phyloP scores from a whole-genome alignment of 2,329 filamentous ascomycete species.

The Chalaropsis ovoidea region DNA sequence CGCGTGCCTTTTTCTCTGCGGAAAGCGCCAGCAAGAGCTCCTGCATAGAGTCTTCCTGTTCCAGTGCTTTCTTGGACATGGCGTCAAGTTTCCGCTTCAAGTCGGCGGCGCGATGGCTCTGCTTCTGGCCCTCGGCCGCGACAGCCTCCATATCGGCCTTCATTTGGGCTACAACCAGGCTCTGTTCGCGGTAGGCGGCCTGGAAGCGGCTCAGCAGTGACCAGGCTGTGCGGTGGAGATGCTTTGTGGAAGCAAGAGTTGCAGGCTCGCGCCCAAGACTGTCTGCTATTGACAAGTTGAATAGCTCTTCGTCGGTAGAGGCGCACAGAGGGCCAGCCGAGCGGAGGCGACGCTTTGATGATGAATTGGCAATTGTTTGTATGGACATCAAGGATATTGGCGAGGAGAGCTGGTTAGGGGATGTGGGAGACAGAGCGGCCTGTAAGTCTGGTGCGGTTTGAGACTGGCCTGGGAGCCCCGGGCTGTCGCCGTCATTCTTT shows the following conservation, averaged over 20 bases:
- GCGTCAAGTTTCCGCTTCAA: constrained; percentile 52
- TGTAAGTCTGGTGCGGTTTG: not conserved
- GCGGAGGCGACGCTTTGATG: constrained; percentile 9
- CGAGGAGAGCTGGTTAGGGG: not conserved
- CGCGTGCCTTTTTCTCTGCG: constrained; percentile 41
- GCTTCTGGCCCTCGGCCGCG: constrained; percentile 47
- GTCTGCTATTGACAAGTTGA: constrained; percentile 45
- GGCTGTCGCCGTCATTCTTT: not conserved
- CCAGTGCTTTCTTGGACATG: constrained; percentile 44
- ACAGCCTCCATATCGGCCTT: constrained; percentile 45
- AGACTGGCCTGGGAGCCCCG: constrained; percentile 11
- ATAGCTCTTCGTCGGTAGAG: constrained; percentile 43
- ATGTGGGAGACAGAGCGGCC: constrained; percentile 26
- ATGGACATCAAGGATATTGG: constrained; percentile 38
- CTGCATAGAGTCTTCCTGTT: constrained; percentile 45
- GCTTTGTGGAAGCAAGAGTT: constrained; percentile 22
- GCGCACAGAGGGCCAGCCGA: constrained; percentile 10
- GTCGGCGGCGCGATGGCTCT: constrained; percentile 42
- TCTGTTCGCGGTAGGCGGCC: constrained; percentile 46
- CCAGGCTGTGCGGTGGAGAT: constrained; percentile 37
- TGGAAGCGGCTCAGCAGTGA: constrained; percentile 49
- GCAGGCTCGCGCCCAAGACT: constrained; percentile 36
- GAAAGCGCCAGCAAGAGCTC: constrained; percentile 43
- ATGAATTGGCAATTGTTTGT: constrained; percentile 31
- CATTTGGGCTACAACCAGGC: constrained; percentile 42